Percentiles rank a stretch among this genome's conserved stretches.
Evolutionary conservation across 257 asterid species (phyloP).

Genomic region (Thymus mandschuricus): DNA sequence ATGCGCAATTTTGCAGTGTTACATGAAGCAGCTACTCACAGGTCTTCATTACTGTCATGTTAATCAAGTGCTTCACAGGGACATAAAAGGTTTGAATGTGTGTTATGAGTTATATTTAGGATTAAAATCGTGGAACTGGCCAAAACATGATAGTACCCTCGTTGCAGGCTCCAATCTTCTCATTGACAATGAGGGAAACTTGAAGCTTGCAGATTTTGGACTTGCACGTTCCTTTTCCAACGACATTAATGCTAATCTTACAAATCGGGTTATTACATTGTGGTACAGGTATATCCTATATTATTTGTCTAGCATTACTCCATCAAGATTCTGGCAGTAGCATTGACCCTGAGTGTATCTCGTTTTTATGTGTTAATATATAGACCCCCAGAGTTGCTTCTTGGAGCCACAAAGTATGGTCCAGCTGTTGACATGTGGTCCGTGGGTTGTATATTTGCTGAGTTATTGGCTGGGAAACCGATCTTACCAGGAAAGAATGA

Average conservation of each 20-base stretch:
- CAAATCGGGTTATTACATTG: constrained; percentile 85
- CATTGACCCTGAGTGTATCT: not conserved
- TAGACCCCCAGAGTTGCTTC: constrained; percentile 92
- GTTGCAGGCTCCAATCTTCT: constrained; percentile 82
- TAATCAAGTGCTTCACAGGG: constrained; percentile 94
- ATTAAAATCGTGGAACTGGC: constrained; percentile 20
- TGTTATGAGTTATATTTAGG: constrained; percentile 19
- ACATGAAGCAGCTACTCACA: constrained; percentile 87
- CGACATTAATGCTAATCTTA: constrained; percentile 84
- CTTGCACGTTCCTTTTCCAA: constrained; percentile 78
- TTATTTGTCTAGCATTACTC: not conserved
- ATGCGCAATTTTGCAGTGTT: constrained; percentile 55
- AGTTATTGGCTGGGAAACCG: constrained; percentile 84
- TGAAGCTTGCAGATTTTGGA: constrained; percentile 93
- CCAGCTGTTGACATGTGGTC: constrained; percentile 98
- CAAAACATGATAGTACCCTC: constrained; percentile 25
- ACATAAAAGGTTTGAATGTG: constrained; percentile 68
- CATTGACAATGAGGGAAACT: constrained; percentile 80
- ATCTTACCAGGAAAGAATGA: constrained; percentile 92
- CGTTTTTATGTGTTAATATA: constrained; percentile 19
- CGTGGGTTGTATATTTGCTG: constrained; percentile 94
- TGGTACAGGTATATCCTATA: constrained; percentile 68
- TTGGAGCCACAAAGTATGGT: constrained; percentile 87
- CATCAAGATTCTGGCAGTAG: constrained; percentile 11
- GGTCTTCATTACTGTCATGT: constrained; percentile 97